Evolutionary conservation across 2,329 filamentous ascomycete genomes (phyloP).

Genomic region (Ascochyta koolunga): DNA sequence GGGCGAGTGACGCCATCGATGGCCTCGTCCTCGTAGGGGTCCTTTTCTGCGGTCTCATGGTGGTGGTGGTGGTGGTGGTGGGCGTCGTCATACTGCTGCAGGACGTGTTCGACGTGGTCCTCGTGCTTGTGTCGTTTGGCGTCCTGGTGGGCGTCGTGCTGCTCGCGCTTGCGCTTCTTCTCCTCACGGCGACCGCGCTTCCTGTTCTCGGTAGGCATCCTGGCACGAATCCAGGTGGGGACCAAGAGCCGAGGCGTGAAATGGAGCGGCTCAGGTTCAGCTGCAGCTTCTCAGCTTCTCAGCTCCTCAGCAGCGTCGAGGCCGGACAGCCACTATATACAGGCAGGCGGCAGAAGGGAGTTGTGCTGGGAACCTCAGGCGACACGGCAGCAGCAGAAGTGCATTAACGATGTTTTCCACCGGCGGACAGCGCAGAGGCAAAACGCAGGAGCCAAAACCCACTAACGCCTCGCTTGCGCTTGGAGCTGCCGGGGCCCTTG

Average conservation of each 20-base stretch:
- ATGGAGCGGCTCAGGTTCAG: no score
- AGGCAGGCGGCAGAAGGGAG: not conserved
- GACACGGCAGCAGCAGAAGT: slow-evolving; percentile 9
- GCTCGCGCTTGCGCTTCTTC: slow-evolving; percentile 59
- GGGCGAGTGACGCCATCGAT: slow-evolving; percentile 41
- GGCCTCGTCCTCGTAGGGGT: slow-evolving; percentile 30
- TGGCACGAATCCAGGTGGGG: slow-evolving; percentile 15
- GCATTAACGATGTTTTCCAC: slow-evolving; percentile 14
- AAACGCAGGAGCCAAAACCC: slow-evolving; percentile 6
- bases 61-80: slow-evolving; percentile 7
- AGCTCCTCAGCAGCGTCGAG: slow-evolving; percentile 10
- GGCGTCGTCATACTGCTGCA: slow-evolving; percentile 22
- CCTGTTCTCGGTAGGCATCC: slow-evolving; percentile 66
- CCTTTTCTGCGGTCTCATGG: slow-evolving; percentile 16
- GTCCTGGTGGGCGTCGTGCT: slow-evolving; percentile 42
- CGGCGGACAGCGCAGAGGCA: slow-evolving; percentile 13
- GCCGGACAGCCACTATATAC: slow-evolving; percentile 5
- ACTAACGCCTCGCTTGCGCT: not conserved
- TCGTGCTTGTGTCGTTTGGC: slow-evolving; percentile 45
- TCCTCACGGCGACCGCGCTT: slow-evolving; percentile 63
- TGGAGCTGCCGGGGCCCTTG: not conserved
- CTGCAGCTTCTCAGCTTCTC: not conserved
- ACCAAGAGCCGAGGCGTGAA: slow-evolving; percentile 20
- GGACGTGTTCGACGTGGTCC: slow-evolving; percentile 16
- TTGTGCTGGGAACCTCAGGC: not conserved